phyloP scores from a whole-genome alignment of 768 basidiomycete species.

The Auriscalpium orientale region DNA sequence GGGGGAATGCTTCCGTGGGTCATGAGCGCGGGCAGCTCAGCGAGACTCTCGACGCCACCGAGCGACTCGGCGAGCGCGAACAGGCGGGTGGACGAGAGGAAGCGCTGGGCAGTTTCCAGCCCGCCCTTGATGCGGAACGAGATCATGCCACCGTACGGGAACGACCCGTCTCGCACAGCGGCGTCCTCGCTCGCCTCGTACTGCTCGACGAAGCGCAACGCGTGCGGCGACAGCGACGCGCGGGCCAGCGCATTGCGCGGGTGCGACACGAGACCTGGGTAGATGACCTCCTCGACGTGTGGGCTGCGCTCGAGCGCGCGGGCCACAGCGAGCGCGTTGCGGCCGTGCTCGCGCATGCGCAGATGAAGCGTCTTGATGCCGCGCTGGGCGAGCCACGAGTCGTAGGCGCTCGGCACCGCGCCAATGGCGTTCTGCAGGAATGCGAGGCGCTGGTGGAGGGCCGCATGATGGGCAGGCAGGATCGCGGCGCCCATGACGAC shows the following conservation, averaged over 20 bases:
- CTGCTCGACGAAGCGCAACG: conserved; percentile 50
- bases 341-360: conserved; percentile 80
- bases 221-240: conserved; percentile 57
- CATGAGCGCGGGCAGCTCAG: conserved; percentile 84
- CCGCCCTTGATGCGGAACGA: conserved; percentile 57
- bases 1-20: conserved; percentile 76
- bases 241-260: conserved; percentile 61
- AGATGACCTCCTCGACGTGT: conserved; percentile 74
- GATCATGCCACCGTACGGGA: conserved; percentile 91
- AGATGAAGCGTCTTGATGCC: conserved; percentile 88
- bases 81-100: conserved; percentile 56
- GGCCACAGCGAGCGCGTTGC: conserved; percentile 75
- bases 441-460: conserved; percentile 48
- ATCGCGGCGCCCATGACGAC: conserved; percentile 85
- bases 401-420: conserved; percentile 77
- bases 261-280: conserved; percentile 72
- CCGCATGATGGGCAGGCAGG: conserved; percentile 47
- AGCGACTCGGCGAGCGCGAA: conserved; percentile 84
- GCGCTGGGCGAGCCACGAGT: conserved; percentile 85
- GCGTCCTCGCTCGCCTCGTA: conserved; percentile 24
- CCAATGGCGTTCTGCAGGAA: conserved; percentile 91
- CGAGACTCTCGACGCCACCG: conserved; percentile 88
- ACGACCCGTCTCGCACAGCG: conserved; percentile 38
- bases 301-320: conserved; percentile 43
- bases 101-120: conserved; percentile 47